phyloP scores from a whole-genome alignment of 331 rosid genomes.

The Phaseolus coccineus region DNA sequence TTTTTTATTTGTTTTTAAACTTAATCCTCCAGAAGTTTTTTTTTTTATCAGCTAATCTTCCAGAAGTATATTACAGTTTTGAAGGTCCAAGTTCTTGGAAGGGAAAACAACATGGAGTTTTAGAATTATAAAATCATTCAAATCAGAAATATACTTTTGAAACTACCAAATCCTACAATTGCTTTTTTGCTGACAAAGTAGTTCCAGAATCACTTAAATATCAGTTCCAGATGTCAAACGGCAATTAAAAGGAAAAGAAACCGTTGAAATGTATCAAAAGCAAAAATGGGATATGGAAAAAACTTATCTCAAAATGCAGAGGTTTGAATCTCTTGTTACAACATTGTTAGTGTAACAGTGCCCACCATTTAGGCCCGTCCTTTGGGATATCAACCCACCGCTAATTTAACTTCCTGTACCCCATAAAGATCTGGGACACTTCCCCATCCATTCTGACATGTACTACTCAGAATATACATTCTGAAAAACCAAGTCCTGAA shows the following conservation, averaged over 20 bases:
- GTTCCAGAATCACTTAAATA: background rate
- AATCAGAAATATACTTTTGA: background rate
- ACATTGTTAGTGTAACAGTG: background rate
- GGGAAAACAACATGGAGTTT: background rate
- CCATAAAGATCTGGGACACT: too few relatives aligned
- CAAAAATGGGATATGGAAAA: background rate
- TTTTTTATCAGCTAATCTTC: too few relatives aligned
- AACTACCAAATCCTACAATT: background rate
- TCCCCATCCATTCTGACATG: too few relatives aligned
- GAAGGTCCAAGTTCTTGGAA: too few relatives aligned
- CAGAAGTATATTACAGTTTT: too few relatives aligned
- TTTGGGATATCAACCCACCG: background rate
- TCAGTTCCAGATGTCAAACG: background rate
- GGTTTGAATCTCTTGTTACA: conserved; percentile 27
- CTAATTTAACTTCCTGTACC: background rate
- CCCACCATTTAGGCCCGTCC: background rate
- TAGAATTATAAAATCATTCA: background rate
- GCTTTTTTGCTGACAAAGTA: background rate
- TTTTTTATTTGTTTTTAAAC: background rate
- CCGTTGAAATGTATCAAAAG: background rate
- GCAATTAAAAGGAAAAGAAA: background rate
- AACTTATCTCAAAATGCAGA: background rate
- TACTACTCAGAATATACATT: too few relatives aligned
- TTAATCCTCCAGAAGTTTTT: background rate
- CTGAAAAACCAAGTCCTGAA: too few relatives aligned